These are phyloP conservation scores for Penicillium arizonense DNA, from an alignment of 495 filamentous ascomycete species.

Conservation along the genomic window DNA sequence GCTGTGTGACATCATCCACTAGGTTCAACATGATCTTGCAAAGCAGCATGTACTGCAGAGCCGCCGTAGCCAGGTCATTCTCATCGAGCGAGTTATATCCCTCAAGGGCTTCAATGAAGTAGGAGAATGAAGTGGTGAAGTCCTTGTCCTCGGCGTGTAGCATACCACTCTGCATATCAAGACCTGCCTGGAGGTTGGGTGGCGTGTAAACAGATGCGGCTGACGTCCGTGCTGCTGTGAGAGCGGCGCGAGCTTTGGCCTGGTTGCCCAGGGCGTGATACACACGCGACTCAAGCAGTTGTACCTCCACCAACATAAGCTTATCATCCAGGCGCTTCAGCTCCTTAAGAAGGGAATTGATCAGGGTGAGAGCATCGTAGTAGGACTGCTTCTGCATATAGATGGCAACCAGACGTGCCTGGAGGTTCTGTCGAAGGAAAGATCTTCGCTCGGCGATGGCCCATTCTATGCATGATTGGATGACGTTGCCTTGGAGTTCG, in stretches of 20 bases:
- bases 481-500: slow-evolving; percentile 89
- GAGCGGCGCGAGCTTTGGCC: slow-evolving; percentile 89
- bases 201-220: slow-evolving; percentile 97
- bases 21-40: slow-evolving; percentile 99
- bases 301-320: slow-evolving; percentile 96
- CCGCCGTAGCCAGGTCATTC: slow-evolving; percentile 76
- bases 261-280: slow-evolving; percentile 98
- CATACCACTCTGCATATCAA: slow-evolving; percentile 99
- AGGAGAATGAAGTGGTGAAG: slow-evolving; percentile 97
- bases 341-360: slow-evolving; percentile 92
- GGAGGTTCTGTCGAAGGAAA: slow-evolving; percentile 96
- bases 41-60: slow-evolving; percentile 98
- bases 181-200: slow-evolving; percentile 87
- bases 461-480: slow-evolving; percentile 99
- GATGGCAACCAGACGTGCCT: slow-evolving; percentile 88
- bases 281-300: slow-evolving; percentile 92
- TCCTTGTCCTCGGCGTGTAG: slow-evolving; percentile 97
- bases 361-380: slow-evolving; percentile 93
- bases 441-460: slow-evolving; percentile 86
- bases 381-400: slow-evolving; percentile 96
- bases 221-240: slow-evolving; percentile 90
- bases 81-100: slow-evolving; percentile 95
- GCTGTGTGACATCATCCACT: slow-evolving; percentile 87
- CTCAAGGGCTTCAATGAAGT: slow-evolving; percentile 98
- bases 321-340: slow-evolving; percentile 98